A percentile compares a stretch with the other conserved stretches of the same genome.
These are phyloP conservation scores for Agaricus sinodeliciosus DNA, from an alignment of 768 basidiomycete genomes.

Conservation along the genomic window DNA sequence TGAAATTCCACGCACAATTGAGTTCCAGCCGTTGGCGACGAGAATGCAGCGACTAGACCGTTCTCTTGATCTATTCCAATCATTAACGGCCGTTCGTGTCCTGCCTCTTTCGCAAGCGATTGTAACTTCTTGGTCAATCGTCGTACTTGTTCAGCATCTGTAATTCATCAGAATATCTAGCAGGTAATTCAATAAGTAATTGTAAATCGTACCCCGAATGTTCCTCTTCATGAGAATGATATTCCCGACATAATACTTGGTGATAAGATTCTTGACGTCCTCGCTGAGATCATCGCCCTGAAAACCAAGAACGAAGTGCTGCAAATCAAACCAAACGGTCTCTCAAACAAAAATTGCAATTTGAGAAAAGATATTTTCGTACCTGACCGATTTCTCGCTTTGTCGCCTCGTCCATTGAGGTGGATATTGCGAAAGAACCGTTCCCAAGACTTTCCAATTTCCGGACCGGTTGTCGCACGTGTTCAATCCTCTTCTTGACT, in stretches of 20 bases:
- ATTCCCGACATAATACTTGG: slow-evolving; percentile 58
- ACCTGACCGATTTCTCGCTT: slow-evolving; percentile 30
- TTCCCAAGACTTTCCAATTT: no score
- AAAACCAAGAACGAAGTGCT: slow-evolving; percentile 72
- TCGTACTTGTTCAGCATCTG: slow-evolving; percentile 47
- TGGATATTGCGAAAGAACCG: not conserved
- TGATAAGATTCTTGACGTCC: slow-evolving; percentile 49
- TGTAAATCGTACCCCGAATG: slow-evolving; percentile 35
- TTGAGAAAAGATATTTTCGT: slow-evolving; percentile 16
- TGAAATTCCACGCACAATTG: slow-evolving; percentile 47
- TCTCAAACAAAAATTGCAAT: no score
- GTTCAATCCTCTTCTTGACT: not conserved
- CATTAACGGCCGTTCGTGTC: slow-evolving; percentile 50
- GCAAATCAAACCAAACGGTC: no score
- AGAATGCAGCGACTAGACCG: slow-evolving; percentile 71
- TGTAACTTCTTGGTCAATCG: slow-evolving; percentile 45
- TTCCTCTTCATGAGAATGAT: slow-evolving; percentile 70
- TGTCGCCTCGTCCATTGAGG: slow-evolving; percentile 25
- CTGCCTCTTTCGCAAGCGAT: slow-evolving; percentile 44
- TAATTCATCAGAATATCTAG: not conserved
- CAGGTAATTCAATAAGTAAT: no score
- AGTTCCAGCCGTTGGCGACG: slow-evolving; percentile 47
- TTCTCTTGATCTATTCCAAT: slow-evolving; percentile 75
- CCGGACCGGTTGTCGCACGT: not conserved
- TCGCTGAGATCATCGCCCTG: slow-evolving; percentile 47